Evolutionary conservation across 768 basidiomycete genomes (phyloP).

Genomic region (Suillus discolor): DNA sequence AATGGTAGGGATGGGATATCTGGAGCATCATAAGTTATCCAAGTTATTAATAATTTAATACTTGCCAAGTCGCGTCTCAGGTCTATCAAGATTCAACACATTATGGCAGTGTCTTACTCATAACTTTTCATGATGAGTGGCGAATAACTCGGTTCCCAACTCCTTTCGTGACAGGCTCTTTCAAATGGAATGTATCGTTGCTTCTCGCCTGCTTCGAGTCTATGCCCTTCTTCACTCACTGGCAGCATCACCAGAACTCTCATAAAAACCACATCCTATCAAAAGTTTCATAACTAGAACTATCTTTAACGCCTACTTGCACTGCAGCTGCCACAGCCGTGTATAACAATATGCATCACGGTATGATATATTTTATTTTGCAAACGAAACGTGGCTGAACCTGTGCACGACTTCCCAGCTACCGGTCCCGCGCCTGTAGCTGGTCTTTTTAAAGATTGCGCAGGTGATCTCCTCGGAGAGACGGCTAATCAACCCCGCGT

Average conservation of each 20-base stretch:
- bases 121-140: background rate
- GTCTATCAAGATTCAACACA: background rate
- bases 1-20: background rate
- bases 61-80: too few relatives aligned
- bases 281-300: background rate
- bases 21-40: background rate
- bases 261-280: background rate
- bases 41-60: too few relatives aligned
- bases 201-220: background rate
- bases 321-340: background rate
- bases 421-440: background rate
- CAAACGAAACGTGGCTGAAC: background rate
- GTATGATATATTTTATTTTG: conserved; percentile 4
- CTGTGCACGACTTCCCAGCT: conserved; percentile 2
- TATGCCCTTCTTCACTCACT: background rate
- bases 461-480: conserved; percentile 1
- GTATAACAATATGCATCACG: conserved; percentile 8
- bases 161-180: background rate
- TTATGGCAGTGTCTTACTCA: background rate
- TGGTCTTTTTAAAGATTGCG: conserved; percentile 7
- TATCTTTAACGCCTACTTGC: background rate
- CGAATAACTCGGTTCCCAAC: background rate
- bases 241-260: background rate
- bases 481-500: background rate
- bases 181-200: too few relatives aligned